Percentiles rank a stretch among this genome's conserved stretches.
phyloP scores from a whole-genome alignment of 768 basidiomycete species.

The Leccinum arenicola region DNA sequence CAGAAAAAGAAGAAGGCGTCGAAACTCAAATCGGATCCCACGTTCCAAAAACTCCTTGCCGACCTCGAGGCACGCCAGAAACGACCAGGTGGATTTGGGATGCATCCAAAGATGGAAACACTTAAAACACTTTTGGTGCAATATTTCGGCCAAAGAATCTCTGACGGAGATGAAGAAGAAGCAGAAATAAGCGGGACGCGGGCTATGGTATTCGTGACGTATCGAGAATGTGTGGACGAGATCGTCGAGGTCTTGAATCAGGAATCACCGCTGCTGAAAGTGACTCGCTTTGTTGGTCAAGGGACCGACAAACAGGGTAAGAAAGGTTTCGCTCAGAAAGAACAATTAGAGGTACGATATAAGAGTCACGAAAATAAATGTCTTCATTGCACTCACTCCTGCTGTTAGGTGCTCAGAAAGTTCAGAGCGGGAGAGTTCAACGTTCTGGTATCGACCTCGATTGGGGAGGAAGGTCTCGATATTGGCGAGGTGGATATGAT shows the following conservation, averaged over 20 bases:
- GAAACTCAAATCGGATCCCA: conserved; percentile 50
- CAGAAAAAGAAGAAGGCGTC: conserved; percentile 39
- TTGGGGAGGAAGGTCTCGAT: conserved; percentile 97
- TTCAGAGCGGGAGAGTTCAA: conserved; percentile 90
- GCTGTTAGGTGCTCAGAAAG: conserved; percentile 68
- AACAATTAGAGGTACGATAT: conserved; percentile 75
- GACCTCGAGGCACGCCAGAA: conserved; percentile 62
- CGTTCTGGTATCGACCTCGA: conserved; percentile 91
- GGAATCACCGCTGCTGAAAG: conserved; percentile 75
- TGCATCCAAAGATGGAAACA: conserved; percentile 93
- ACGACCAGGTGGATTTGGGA: conserved; percentile 44
- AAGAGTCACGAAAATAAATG: background rate
- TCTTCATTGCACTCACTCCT: conserved; percentile 9
- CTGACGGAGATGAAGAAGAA: conserved; percentile 39
- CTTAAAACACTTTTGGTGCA: conserved; percentile 71
- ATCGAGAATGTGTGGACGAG: conserved; percentile 86
- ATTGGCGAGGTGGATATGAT: conserved; percentile 98
- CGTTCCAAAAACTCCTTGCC: conserved; percentile 62
- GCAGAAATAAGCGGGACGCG: conserved; percentile 45
- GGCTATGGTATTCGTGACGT: conserved; percentile 95
- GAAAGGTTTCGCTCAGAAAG: conserved; percentile 87
- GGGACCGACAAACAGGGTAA: conserved; percentile 80
- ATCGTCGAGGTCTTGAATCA: conserved; percentile 77
- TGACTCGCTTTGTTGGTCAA: conserved; percentile 89
- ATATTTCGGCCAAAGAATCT: conserved; percentile 56